phyloP scores from a whole-genome alignment of 1,284 basidiomycete species.

The Xerocomus minutiporus region DNA sequence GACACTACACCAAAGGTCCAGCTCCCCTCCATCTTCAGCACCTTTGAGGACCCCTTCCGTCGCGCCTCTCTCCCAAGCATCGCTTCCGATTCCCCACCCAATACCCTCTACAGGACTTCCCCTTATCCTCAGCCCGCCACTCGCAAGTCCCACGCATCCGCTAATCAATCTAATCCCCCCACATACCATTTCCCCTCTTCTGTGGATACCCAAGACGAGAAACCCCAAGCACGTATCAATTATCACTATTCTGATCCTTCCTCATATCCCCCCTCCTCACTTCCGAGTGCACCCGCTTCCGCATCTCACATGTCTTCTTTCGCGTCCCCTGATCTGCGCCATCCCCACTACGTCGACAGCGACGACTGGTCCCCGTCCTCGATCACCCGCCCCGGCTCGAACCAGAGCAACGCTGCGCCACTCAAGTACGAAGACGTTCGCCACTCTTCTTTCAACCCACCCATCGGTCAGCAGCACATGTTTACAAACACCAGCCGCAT shows the following conservation, averaged over 20 bases:
- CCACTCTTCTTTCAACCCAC: conserved; percentile 57
- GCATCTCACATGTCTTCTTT: conserved; percentile 48
- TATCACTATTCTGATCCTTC: conserved; percentile 37
- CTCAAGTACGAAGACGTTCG: conserved; percentile 66
- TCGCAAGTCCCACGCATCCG: conserved; percentile 43
- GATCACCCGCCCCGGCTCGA: conserved; percentile 54
- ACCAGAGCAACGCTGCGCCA: conserved; percentile 40
- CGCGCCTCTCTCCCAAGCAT: conserved; percentile 62
- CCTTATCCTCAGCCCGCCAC: conserved; percentile 46
- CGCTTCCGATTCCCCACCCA: conserved; percentile 46
- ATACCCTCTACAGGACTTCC: conserved; percentile 38
- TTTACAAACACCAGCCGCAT: conserved; percentile 64
- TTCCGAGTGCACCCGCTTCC: conserved; percentile 46
- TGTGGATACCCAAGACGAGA: conserved; percentile 38
- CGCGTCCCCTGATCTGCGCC: conserved; percentile 41
- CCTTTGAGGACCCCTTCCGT: conserved; percentile 61
- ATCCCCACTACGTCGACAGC: conserved; percentile 25
- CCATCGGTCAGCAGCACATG: conserved; percentile 53
- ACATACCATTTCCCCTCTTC: conserved; percentile 60
- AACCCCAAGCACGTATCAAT: conserved; percentile 35
- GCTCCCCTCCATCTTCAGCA: conserved; percentile 66
- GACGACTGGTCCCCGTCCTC: conserved; percentile 29
- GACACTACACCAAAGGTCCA: conserved; percentile 53
- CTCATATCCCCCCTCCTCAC: conserved; percentile 41
- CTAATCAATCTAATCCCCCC: conserved; percentile 44